These are phyloP conservation scores for Boletus albobrunnescens DNA, from an alignment of 1,284 basidiomycete species.

Conservation along the genomic window DNA sequence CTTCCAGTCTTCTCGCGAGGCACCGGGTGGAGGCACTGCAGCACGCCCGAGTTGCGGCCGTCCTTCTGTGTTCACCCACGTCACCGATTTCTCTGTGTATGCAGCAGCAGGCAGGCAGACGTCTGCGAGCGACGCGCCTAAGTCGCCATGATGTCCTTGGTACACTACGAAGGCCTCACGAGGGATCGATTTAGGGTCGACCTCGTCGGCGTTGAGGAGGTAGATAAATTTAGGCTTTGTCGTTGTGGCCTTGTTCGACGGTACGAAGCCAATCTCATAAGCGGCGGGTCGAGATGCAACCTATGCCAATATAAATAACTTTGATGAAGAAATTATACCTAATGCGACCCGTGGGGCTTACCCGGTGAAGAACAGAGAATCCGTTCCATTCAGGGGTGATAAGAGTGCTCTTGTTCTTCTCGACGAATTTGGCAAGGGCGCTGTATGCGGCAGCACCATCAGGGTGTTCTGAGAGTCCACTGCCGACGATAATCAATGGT, in stretches of 20 bases:
- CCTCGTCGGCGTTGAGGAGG: constrained; percentile 93
- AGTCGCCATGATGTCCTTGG: constrained; percentile 98
- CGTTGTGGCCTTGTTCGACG: constrained; percentile 71
- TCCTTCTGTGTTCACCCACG: constrained; percentile 98
- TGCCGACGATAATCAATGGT: constrained; percentile 92
- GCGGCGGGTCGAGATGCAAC: constrained; percentile 90
- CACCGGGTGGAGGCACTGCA: constrained; percentile 93
- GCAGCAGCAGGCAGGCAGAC: constrained; percentile 92
- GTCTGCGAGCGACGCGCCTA: constrained; percentile 94
- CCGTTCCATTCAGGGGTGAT: constrained; percentile 94
- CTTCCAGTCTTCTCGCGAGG: constrained; percentile 98
- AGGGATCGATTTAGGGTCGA: constrained; percentile 89
- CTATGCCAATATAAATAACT: constrained; percentile 33
- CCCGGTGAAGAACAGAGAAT: constrained; percentile 89
- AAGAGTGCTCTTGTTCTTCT: constrained; percentile 72
- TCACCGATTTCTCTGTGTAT: constrained; percentile 93
- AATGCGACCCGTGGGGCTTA: constrained; percentile 31
- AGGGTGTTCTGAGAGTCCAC: constrained; percentile 80
- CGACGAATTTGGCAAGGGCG: constrained; percentile 76
- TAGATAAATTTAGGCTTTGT: constrained; percentile 94
- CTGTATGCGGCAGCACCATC: constrained; percentile 83
- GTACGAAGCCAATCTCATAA: constrained; percentile 91
- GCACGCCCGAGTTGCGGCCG: constrained; percentile 87
- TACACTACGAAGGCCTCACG: constrained; percentile 96
- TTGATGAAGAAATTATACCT: constrained; percentile 22